Percentiles rank a stretch among this genome's conserved stretches.
Evolutionary conservation across 73 alveolate species (phyloP).

Genomic region (Paramecium caudatum): DNA sequence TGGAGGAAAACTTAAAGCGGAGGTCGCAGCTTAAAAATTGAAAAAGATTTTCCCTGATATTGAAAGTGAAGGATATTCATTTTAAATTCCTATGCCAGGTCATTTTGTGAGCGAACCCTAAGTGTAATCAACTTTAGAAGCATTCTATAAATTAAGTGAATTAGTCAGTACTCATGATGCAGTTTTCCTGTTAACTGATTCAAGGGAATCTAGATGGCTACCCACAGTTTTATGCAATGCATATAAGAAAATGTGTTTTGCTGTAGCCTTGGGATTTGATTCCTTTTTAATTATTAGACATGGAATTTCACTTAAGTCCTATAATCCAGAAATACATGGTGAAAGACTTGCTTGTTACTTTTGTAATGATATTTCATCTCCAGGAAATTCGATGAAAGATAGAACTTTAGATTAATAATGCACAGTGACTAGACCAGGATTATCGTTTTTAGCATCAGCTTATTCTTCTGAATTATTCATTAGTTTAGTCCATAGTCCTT

Average conservation of each 20-base stretch:
- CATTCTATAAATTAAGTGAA: constrained; percentile 83
- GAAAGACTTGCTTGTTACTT: constrained; percentile 98
- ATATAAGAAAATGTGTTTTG: constrained; percentile 91
- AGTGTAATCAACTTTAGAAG: constrained; percentile 79
- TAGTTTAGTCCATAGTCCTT: constrained; percentile 91
- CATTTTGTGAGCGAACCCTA: constrained; percentile 87
- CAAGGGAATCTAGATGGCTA: constrained; percentile 98
- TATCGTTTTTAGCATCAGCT: constrained; percentile 93
- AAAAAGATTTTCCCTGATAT: constrained; percentile 95
- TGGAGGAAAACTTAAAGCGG: constrained; percentile 92
- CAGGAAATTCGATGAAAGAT: constrained; percentile 95
- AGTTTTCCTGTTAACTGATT: constrained; percentile 95
- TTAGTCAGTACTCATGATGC: constrained; percentile 93
- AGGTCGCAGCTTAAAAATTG: constrained; percentile 94
- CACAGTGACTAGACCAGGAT: constrained; percentile 98
- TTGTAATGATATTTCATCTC: constrained; percentile 98
- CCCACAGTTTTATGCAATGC: constrained; percentile 96
- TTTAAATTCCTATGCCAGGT: constrained; percentile 99
- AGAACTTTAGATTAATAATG: constrained; percentile 98
- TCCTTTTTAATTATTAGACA: constrained; percentile 97
- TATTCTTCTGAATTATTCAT: constrained; percentile 93
- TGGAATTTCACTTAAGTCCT: constrained; percentile 81
- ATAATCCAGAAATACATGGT: constrained; percentile 84
- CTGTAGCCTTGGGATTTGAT: constrained; percentile 99
- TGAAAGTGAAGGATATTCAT: constrained; percentile 86